Base-by-base conservation (phyloP, 2,329 filamentous ascomycete genomes). In the Epichloe sp. region DNA sequence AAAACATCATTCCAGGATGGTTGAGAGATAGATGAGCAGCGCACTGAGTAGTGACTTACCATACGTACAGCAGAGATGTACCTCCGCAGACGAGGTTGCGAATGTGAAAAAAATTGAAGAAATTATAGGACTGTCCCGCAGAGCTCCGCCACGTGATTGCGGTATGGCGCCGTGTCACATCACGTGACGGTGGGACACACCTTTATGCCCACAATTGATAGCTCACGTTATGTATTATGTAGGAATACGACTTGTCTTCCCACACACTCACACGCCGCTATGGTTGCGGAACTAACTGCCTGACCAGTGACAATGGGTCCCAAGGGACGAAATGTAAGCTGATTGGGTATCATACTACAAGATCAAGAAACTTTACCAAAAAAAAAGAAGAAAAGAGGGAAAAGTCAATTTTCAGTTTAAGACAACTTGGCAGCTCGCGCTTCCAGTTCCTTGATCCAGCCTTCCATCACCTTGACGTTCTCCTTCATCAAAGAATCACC, bases 391-490 rank as follows among this genome's bases (percentile, higher is more conserved):
- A 8, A 31, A 4, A 31, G 8, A 11, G 8, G 8, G 10, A 31
- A 11, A 31, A 31, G 31, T 31, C 10, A 31, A 15, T 15, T 5
- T 11, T 21, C 6, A 14, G 10, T 38, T 57, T 62, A 66, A 53
- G 72, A 71, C 63, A 85, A 65, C 58, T 76, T 76, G 54, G 76
- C 76, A 65, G 96, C 76, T 67, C 86, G 85, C 60, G 74, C 78
- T 70, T 97, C 91, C 50, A 98, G 69, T 52, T 85, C 87, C 66
- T 86, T 87, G 4, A 97, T 87, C 88, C 90, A 96, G 41, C 80
- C 81, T 58, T 91, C 86, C 55, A 97, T 83, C n/a, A 86, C 77
- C 59, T 85, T 82, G 66, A 90, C 82, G 67, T 98, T 98, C 48
- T 76, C 79, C 57, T 79, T 79, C 72, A 94, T 85, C 4, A 81